Evolutionary conservation across 257 asterid genomes (phyloP).

Genomic region (Fraxinus anomala): DNA sequence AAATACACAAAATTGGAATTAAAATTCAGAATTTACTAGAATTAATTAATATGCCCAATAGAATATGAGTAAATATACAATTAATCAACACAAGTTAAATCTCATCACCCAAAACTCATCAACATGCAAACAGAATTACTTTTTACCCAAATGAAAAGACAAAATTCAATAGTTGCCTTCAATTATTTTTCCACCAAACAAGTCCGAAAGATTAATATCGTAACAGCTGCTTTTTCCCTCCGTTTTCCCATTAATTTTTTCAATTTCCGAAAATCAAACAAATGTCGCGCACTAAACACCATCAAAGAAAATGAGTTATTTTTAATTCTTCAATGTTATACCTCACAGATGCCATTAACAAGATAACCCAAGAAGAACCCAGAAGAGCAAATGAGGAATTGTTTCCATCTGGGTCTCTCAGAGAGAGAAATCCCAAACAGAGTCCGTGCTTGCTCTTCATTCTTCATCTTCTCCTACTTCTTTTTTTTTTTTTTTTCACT

Average conservation of each 20-base stretch:
- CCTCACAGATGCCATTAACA: constrained; percentile 93
- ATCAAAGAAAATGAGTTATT: constrained; percentile 4
- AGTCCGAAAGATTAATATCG: neutral
- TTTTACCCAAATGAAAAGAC: neutral
- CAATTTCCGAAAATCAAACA: constrained; percentile 10
- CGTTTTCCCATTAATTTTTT: neutral
- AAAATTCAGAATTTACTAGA: neutral
- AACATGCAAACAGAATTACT: constrained; percentile 21
- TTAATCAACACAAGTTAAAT: neutral
- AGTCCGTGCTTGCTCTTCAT: constrained; percentile 68
- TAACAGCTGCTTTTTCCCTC: constrained; percentile 7
- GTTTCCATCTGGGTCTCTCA: constrained; percentile 82
- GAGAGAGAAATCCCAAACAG: constrained; percentile 76
- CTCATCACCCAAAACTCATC: constrained; percentile 14
- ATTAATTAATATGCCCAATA: neutral
- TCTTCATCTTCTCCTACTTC: constrained; percentile 52
- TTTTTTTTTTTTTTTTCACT: neutral
- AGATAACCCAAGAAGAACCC: constrained; percentile 97
- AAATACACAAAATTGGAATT: constrained; percentile 3
- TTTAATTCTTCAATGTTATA: constrained; percentile 13
- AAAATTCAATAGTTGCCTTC: constrained; percentile 21
- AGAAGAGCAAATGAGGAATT: constrained; percentile 77
- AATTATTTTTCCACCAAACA: constrained; percentile 1
- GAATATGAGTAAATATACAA: neutral
- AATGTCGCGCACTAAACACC: neutral